A percentile compares a stretch with the other conserved stretches of the same genome.
Conservation (phyloP, 2,329 filamentous ascomycete species). For the Aspergillus brunneoviolaceus region DNA sequence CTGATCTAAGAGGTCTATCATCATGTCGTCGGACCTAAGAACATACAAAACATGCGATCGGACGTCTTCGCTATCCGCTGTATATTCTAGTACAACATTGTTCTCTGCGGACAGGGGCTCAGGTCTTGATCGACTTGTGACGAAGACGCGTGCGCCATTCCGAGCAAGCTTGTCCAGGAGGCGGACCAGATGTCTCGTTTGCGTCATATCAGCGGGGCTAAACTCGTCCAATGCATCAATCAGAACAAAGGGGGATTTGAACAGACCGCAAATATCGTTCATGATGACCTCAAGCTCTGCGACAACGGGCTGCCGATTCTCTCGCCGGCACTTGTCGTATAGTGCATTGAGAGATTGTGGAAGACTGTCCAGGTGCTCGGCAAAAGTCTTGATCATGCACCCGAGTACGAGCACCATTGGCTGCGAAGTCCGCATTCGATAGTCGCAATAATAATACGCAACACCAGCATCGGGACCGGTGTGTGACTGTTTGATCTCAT, state of each 20-base stretch:
- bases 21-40: neutral
- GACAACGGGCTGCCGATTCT: neutral
- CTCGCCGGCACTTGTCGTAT: neutral
- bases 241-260: neutral
- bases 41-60: neutral
- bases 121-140: neutral
- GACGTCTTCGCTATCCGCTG: neutral
- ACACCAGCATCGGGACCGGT: neutral
- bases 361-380: neutral
- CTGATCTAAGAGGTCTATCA: neutral
- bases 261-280: neutral
- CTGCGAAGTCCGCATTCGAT: neutral
- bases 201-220: neutral
- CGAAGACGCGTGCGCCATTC: neutral
- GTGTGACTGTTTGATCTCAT: neutral
- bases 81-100: neutral
- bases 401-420: neutral
- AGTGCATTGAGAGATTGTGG: neutral
- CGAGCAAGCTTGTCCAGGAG: neutral
- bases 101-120: neutral
- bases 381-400: neutral
- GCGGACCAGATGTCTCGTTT: neutral
- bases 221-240: neutral
- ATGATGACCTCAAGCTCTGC: neutral
- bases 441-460: neutral